Evolutionary conservation across 108 stramenopile genomes (phyloP).

Genomic region (Chaetoceros muelleri): DNA sequence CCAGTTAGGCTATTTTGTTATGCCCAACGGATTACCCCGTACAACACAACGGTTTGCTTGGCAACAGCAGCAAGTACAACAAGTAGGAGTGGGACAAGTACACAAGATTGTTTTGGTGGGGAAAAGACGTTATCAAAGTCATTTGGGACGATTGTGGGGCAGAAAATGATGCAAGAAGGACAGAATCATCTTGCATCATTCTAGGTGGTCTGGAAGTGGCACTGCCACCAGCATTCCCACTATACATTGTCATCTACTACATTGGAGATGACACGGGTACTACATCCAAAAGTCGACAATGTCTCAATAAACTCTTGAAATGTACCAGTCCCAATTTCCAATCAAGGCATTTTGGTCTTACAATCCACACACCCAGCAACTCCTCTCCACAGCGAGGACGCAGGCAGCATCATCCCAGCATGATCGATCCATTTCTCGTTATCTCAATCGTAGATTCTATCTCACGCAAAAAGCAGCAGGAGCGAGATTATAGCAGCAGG

Average conservation of each 20-base stretch:
- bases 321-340: slow-evolving; percentile 23
- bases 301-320: slow-evolving; percentile 34
- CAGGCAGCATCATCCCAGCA: too few species aligned
- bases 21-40: too few species aligned
- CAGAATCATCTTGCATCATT: slow-evolving; percentile 5
- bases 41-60: too few species aligned
- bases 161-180: background rate
- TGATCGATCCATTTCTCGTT: slow-evolving; percentile 36
- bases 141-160: slow-evolving; percentile 40
- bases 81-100: background rate
- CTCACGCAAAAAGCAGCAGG: slow-evolving; percentile 82
- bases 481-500: too few species aligned
- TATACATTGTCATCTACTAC: slow-evolving; percentile 50
- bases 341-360: slow-evolving; percentile 46
- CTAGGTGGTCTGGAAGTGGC: slow-evolving; percentile 74
- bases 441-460: slow-evolving; percentile 74
- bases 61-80: slow-evolving; percentile 10
- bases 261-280: slow-evolving; percentile 51
- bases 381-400: slow-evolving; percentile 20
- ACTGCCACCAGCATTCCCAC: slow-evolving; percentile 33
- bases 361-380: slow-evolving; percentile 29
- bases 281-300: slow-evolving; percentile 30
- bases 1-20: too few species aligned
- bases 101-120: slow-evolving; percentile 55
- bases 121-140: slow-evolving; percentile 74